Evolutionary conservation across 1,139 yeast species (phyloP), one percentile per base, ranked within the genome.

Genomic region (Taphrina wiesneri): DNA sequence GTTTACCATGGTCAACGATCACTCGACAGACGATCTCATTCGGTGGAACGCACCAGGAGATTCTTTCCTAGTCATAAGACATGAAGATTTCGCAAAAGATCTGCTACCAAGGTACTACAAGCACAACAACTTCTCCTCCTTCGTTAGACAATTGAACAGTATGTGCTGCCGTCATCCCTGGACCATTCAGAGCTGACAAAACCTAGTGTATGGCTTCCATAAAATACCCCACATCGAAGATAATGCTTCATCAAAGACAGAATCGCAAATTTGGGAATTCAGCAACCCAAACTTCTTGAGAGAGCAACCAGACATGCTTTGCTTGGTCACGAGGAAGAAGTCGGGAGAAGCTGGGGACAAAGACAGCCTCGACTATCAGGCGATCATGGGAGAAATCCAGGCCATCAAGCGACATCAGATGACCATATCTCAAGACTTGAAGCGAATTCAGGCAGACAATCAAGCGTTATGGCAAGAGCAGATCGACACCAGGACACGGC

Each of bases 41-140:
- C 81, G 86, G 59, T 93, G 99, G 99, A 81, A 85, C 72, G 83
- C 85, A 1, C 92, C 89, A 74, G 99, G 99, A 1, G 82, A 85
- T 69, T 84, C 95, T 3, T 90, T 93, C 74, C 87, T 89, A 70
- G 96, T 93, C 6, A 83, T 83, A 65, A 90, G 90, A 72, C 82
- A 96, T 65, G 98, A 93, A 74, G 85, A 84, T 68, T 92, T 93
- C 74, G 95, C 92, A 82, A 89, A 87, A 72, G 79, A 81, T 63
- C 88, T 93, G 34, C 80, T 93, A 68, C 98, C 98, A 9, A 87
- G 86, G 73, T 92, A 90, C 76, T 93, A 91, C 80, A 93, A 93
- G 76, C 99, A 93, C 76, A 88, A 90, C 71, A 92, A 93, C 76
- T 92, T 93, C 78, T 92, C 98, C 32, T 86, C 95, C 70, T 93